A percentile compares a stretch with the other conserved stretches of the same genome.
These are phyloP conservation scores for Cinnamomum chago DNA, from an alignment of 164 flowering plant species.

Conservation along the genomic window DNA sequence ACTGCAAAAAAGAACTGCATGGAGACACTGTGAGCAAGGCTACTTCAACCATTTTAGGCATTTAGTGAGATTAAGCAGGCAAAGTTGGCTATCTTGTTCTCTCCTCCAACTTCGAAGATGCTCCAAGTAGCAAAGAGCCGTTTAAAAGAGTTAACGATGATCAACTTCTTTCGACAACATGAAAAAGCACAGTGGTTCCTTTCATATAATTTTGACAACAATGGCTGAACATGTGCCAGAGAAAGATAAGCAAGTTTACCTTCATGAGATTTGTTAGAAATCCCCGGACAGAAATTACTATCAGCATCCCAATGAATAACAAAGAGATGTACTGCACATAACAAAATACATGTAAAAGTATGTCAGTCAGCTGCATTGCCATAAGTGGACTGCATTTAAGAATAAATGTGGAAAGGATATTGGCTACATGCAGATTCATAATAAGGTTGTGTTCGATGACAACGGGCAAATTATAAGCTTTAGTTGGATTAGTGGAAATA, in stretches of 20 bases:
- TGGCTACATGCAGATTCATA: background rate
- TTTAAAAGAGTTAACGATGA: too few species aligned
- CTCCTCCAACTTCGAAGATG: background rate
- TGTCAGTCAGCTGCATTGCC: background rate
- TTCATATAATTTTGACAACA: background rate
- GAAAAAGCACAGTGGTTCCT: background rate
- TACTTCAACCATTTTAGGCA: too few species aligned
- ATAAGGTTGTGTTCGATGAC: too few species aligned
- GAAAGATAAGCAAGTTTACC: conserved; percentile 36
- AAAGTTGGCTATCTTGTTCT: background rate
- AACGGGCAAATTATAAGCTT: too few species aligned
- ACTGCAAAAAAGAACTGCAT: conserved; percentile 97
- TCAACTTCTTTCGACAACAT: too few species aligned
- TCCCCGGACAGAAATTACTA: conserved; percentile 92
- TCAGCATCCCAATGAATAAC: conserved; percentile 87
- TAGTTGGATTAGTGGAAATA: too few species aligned
- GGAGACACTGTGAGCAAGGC: background rate
- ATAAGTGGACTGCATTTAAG: background rate
- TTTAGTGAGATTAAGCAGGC: background rate
- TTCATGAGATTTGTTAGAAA: conserved; percentile 90
- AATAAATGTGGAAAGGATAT: background rate
- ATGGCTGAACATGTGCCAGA: background rate
- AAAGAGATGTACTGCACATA: conserved; percentile 69
- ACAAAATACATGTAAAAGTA: conserved; percentile 22
- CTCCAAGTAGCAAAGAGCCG: background rate